A percentile compares a stretch with the other conserved stretches of the same genome.
phyloP scores from a whole-genome alignment of 2,329 filamentous ascomycete genomes.

The Plenodomus lindquistii region DNA sequence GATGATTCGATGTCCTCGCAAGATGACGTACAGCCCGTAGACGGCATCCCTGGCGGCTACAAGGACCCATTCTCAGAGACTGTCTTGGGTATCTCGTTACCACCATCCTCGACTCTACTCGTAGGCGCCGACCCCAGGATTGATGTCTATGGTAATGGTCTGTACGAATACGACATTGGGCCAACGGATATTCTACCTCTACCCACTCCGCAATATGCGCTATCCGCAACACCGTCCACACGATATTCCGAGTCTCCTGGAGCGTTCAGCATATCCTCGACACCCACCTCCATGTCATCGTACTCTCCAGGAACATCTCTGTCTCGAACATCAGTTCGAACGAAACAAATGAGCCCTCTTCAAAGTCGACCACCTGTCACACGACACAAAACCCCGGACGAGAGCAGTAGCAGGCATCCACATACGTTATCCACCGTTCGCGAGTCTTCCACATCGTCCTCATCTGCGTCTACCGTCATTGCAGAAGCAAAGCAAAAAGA shows the following conservation, averaged over 20 bases:
- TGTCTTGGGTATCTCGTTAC: slow-evolving; percentile 49
- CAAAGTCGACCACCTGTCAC: slow-evolving; percentile 64
- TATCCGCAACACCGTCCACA: slow-evolving; percentile 74
- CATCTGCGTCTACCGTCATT: slow-evolving; percentile 70
- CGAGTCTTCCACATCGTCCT: slow-evolving; percentile 73
- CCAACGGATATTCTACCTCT: slow-evolving; percentile 69
- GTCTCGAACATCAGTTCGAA: slow-evolving; percentile 50
- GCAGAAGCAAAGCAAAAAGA: slow-evolving; percentile 53
- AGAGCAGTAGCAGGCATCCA: slow-evolving; percentile 53
- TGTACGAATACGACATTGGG: slow-evolving; percentile 53
- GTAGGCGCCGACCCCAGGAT: slow-evolving; percentile 30
- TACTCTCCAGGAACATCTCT: slow-evolving; percentile 68
- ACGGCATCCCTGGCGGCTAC: slow-evolving; percentile 37
- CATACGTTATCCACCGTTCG: slow-evolving; percentile 67
- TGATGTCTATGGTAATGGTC: slow-evolving; percentile 24
- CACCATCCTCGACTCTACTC: slow-evolving; percentile 39
- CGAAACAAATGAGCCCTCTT: slow-evolving; percentile 60
- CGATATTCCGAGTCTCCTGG: slow-evolving; percentile 74
- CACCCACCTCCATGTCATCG: slow-evolving; percentile 76
- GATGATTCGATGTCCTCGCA: slow-evolving; percentile 41
- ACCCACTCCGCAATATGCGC: slow-evolving; percentile 66
- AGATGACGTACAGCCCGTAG: slow-evolving; percentile 32
- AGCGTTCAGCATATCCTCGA: slow-evolving; percentile 75
- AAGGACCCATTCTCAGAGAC: slow-evolving; percentile 48
- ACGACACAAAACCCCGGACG: slow-evolving; percentile 60